A percentile compares a stretch with the other conserved stretches of the same genome.
phyloP scores from a whole-genome alignment of 2,329 filamentous ascomycete species.

The Ploettnerulaceae sp. region DNA sequence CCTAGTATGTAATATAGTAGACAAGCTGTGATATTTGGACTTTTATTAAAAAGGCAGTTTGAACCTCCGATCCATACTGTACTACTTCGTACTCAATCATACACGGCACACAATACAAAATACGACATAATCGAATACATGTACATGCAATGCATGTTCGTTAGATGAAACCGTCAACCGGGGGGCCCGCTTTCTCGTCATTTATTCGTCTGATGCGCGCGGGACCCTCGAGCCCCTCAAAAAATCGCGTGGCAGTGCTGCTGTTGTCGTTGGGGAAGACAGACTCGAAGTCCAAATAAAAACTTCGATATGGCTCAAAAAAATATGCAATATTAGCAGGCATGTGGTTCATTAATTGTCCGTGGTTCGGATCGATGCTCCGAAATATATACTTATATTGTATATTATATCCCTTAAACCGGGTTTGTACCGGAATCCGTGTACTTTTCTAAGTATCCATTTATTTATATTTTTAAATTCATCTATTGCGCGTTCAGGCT shows the following conservation, averaged over 20 bases:
- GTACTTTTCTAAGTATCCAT: too few relatives aligned
- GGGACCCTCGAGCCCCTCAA: constrained; percentile 14
- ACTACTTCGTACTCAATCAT: too few relatives aligned
- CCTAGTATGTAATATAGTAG: too few relatives aligned
- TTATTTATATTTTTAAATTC: too few relatives aligned
- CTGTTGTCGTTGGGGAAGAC: not conserved
- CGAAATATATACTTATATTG: constrained; percentile 12
- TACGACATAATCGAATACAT: too few relatives aligned
- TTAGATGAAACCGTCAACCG: constrained; percentile 26
- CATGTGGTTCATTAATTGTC: constrained; percentile 13
- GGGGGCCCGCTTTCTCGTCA: too few relatives aligned
- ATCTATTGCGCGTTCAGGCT: constrained; percentile 24
- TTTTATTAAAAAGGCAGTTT: too few relatives aligned
- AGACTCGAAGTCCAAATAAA: constrained; percentile 1
- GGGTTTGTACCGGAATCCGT: not conserved
- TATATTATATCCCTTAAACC: constrained; percentile 1
- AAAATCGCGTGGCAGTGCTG: constrained; percentile 21
- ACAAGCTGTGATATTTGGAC: too few relatives aligned
- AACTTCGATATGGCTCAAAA: constrained; percentile 14
- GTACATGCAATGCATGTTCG: constrained; percentile 8
- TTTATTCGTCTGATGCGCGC: constrained; percentile 26
- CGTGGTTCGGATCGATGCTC: constrained; percentile 10
- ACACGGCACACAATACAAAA: too few relatives aligned
- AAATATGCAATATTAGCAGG: constrained; percentile 17
- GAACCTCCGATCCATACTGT: too few relatives aligned